A percentile compares a stretch with the other conserved stretches of the same genome.
phyloP scores from a whole-genome alignment of 371 early-diverging fungal species.

The Basidiobolus meristosporus region DNA sequence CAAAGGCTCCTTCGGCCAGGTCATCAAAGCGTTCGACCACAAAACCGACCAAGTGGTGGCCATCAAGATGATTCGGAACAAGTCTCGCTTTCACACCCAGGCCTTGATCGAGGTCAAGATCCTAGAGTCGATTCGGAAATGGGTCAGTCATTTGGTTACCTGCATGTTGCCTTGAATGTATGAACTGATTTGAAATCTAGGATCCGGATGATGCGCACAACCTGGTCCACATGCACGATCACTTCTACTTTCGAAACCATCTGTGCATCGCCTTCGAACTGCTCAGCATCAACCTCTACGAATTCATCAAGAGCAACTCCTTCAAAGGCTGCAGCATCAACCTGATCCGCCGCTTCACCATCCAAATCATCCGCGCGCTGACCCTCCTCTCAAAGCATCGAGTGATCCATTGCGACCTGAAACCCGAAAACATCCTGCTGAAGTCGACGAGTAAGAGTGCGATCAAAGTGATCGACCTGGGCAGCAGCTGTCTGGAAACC shows the following conservation, averaged over 20 bases:
- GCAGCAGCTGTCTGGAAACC: constrained; percentile 74
- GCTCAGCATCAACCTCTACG: constrained; percentile 90
- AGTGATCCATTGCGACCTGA: constrained; percentile 95
- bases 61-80: constrained; percentile 89
- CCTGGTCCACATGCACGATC: constrained; percentile 71
- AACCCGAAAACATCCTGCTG: constrained; percentile 86
- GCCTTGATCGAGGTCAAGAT: constrained; percentile 90
- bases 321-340: constrained; percentile 80
- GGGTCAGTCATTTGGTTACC: constrained; percentile 18
- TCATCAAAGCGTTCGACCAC: constrained; percentile 83
- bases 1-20: constrained; percentile 96
- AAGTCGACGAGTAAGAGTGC: constrained; percentile 42
- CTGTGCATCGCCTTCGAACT: constrained; percentile 92
- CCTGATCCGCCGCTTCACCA: constrained; percentile 58
- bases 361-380: constrained; percentile 75
- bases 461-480: constrained; percentile 98
- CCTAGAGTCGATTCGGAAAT: constrained; percentile 39
- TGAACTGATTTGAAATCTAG: constrained; percentile 14
- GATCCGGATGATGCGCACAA: constrained; percentile 68
- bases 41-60: constrained; percentile 73
- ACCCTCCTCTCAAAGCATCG: constrained; percentile 43
- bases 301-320: constrained; percentile 83
- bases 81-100: constrained; percentile 88
- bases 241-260: constrained; percentile 85
- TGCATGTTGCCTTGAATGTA: background rate